Percentiles rank a stretch among this genome's conserved stretches.
Conservation (phyloP, 164 flowering plant species). For the Chloranthus sessilifolius region DNA sequence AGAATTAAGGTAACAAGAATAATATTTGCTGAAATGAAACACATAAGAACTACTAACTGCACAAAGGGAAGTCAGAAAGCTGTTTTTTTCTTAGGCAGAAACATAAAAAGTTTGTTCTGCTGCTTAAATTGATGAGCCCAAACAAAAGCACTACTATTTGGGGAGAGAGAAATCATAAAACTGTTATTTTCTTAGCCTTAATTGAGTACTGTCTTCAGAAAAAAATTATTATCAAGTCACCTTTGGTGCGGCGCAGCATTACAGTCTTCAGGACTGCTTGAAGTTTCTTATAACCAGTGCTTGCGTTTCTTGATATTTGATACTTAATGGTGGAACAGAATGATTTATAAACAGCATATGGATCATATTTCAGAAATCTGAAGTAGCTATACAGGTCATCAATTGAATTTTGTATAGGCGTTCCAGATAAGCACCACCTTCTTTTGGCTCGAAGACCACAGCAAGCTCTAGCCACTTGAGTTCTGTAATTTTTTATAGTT, state of each 20-base stretch:
- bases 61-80: too few relatives aligned
- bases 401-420: conserved; percentile 92
- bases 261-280: conserved; percentile 76
- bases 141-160: too few relatives aligned
- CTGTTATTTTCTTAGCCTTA: too few relatives aligned
- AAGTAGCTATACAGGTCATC: conserved; percentile 98
- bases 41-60: too few relatives aligned
- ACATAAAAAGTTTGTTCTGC: too few relatives aligned
- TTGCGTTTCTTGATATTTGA: conserved; percentile 66
- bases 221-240: too few relatives aligned
- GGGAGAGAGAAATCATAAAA: too few relatives aligned
- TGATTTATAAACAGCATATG: conserved; percentile 60
- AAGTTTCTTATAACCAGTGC: conserved; percentile 84
- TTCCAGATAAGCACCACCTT: conserved; percentile 99
- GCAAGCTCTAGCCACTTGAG: conserved; percentile 95
- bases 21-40: too few relatives aligned
- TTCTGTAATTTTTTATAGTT: conserved; percentile 91
- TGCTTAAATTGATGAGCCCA: too few relatives aligned
- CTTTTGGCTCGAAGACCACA: conserved; percentile 91
- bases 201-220: too few relatives aligned
- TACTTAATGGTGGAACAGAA: conserved; percentile 53
- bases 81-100: too few relatives aligned
- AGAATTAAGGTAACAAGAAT: too few relatives aligned
- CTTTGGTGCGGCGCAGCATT: conserved; percentile 98
- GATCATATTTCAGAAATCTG: conserved; percentile 85